These are phyloP conservation scores for Berberis thunbergii DNA, from an alignment of 164 flowering plant genomes.

Conservation along the genomic window DNA sequence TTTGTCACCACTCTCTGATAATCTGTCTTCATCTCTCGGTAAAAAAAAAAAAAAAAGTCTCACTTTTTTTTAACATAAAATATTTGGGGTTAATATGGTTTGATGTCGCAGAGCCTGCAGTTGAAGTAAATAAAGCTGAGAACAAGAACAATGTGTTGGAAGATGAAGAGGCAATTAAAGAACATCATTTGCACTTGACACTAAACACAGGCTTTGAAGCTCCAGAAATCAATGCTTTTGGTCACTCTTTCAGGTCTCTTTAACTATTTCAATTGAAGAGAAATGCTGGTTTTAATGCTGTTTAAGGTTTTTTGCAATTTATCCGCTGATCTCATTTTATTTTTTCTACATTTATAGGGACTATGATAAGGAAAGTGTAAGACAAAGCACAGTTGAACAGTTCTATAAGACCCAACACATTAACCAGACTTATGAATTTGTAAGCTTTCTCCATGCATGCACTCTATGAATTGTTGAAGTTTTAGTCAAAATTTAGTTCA, in stretches of 20 bases:
- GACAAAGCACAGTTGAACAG: constrained; percentile 18
- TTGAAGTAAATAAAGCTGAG: not conserved
- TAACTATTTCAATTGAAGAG: not conserved
- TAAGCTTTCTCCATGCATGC: constrained; percentile 6
- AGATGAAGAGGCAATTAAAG: not conserved
- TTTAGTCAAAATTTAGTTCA: too few species aligned
- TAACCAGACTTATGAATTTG: constrained; percentile 34
- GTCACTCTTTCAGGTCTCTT: constrained; percentile 27
- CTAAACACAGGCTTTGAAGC: constrained; percentile 21
- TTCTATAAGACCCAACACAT: constrained; percentile 26
- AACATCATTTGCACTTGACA: not conserved
- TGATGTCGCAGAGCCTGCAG: constrained; percentile 7
- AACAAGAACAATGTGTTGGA: not conserved
- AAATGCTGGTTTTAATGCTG: not conserved
- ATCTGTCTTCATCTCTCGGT: too few species aligned
- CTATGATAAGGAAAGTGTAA: constrained; percentile 25
- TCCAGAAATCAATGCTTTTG: constrained; percentile 29
- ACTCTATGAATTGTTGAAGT: too few species aligned
- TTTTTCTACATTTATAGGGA: constrained; percentile 11
- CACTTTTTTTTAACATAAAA: not conserved
- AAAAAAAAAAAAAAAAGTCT: not conserved
- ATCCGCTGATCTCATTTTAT: not conserved
- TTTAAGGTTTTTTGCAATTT: not conserved
- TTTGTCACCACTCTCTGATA: too few species aligned
- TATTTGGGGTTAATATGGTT: not conserved